Percentiles rank a stretch among this genome's conserved stretches.
Evolutionary conservation across 208 protist species (phyloP).

Genomic region (Acanthamoeba triangularis): DNA sequence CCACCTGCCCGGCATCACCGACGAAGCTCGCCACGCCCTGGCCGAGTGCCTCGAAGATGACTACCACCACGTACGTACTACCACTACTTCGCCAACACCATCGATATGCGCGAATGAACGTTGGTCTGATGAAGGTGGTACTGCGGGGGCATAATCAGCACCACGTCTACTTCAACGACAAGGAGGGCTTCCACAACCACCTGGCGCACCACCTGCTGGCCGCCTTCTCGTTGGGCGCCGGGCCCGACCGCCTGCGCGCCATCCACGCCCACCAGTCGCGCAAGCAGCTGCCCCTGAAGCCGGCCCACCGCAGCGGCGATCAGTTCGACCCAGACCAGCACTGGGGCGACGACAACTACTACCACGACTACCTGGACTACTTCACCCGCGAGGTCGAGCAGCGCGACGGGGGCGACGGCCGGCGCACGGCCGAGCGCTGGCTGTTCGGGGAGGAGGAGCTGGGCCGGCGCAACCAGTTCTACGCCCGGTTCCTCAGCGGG

Average conservation of each 20-base stretch:
- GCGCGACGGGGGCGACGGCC: slow-evolving; percentile 9
- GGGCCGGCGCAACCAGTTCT: background rate
- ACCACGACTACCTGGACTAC: slow-evolving; percentile 52
- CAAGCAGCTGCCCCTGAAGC: background rate
- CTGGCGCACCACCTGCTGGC: slow-evolving; percentile 51
- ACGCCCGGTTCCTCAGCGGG: background rate
- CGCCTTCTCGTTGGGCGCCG: slow-evolving; percentile 13
- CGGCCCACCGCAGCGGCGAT: background rate
- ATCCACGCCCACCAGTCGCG: slow-evolving; percentile 23
- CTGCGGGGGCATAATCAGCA: too few species aligned
- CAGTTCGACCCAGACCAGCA: background rate
- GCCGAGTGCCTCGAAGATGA: slow-evolving; percentile 44
- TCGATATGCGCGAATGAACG: background rate
- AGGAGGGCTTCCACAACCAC: slow-evolving; percentile 22
- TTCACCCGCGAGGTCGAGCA: background rate
- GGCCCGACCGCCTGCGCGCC: background rate
- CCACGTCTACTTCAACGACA: slow-evolving; percentile 51
- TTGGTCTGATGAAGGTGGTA: background rate
- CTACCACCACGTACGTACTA: background rate
- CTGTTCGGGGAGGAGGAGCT: slow-evolving; percentile 8
- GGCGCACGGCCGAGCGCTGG: slow-evolving; percentile 1
- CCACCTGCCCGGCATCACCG: slow-evolving; percentile 8
- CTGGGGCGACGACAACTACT: slow-evolving; percentile 57
- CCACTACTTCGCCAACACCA: background rate
- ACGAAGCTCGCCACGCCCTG: background rate